Percentiles rank a stretch among this genome's conserved stretches.
phyloP scores from a whole-genome alignment of 2,329 filamentous ascomycete genomes.

The Trichothecium roseum region DNA sequence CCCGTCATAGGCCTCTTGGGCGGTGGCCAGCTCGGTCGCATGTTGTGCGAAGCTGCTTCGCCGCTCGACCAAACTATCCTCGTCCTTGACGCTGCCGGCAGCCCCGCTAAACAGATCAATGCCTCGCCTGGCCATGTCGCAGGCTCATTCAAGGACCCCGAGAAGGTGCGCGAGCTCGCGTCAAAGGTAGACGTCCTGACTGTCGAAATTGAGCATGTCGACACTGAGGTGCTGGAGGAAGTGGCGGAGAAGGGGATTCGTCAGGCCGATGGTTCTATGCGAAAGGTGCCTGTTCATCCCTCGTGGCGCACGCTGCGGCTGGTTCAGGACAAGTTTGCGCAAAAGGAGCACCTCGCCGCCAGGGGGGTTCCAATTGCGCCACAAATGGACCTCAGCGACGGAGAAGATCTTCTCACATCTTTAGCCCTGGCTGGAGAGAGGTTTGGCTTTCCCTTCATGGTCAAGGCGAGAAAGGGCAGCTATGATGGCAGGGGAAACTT shows the following conservation, averaged over 20 bases:
- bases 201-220: conserved; percentile 91
- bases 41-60: conserved; percentile 80
- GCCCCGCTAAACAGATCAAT: conserved; percentile 80
- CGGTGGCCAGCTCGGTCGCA: conserved; percentile 74
- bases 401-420: conserved; percentile 41
- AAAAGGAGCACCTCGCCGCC: conserved; percentile 69
- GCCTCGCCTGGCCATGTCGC: conserved; percentile 63
- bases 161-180: conserved; percentile 72
- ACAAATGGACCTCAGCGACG: conserved; percentile 47
- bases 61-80: conserved; percentile 67
- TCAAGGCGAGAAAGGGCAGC: conserved; percentile 82
- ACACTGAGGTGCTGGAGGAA: conserved; percentile 82
- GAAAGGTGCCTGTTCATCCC: conserved; percentile 58
- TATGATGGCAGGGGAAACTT: conserved; percentile 79
- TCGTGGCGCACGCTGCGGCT: conserved; percentile 77
- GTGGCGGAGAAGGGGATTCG: conserved; percentile 56
- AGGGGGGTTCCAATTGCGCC: conserved; percentile 63
- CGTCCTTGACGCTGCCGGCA: conserved; percentile 65
- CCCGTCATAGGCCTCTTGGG: conserved; percentile 43
- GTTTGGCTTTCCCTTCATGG: conserved; percentile 79
- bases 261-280: conserved; percentile 30
- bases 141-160: conserved; percentile 79
- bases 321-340: conserved; percentile 88
- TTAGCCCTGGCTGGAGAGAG: conserved; percentile 51
- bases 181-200: conserved; percentile 69